Evolutionary conservation across 225 moss, liverwort and hornwort species (phyloP).

Genomic region (Ulota crispa): DNA sequence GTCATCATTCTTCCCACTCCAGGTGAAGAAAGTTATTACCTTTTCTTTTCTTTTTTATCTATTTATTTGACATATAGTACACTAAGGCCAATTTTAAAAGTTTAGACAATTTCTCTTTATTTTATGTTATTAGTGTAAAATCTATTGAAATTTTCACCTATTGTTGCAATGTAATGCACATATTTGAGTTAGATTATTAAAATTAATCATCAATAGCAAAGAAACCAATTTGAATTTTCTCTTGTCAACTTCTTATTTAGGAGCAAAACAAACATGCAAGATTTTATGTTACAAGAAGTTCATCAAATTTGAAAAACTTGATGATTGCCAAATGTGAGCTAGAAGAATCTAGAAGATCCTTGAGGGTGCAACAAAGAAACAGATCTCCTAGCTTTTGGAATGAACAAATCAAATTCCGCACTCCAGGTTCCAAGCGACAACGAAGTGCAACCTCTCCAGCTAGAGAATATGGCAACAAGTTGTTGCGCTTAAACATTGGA

Average conservation of each 20-base stretch:
- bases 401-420: not conserved
- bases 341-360: constrained; percentile 16
- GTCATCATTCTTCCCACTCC: constrained; percentile 7
- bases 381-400: constrained; percentile 19
- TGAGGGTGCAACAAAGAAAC: constrained; percentile 20
- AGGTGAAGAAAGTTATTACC: constrained; percentile 19
- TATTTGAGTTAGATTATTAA: not conserved
- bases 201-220: not conserved
- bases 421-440: constrained; percentile 34
- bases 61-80: not conserved
- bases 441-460: constrained; percentile 29
- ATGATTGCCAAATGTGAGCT: not conserved
- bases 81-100: not conserved
- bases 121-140: not conserved
- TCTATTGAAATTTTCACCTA: not conserved
- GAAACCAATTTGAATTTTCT: not conserved
- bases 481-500: constrained; percentile 36
- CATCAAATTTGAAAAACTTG: constrained; percentile 27
- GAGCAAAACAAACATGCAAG: not conserved
- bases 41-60: not conserved
- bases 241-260: constrained; percentile 19
- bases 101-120: not conserved
- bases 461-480: constrained; percentile 37
- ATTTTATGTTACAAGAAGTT: constrained; percentile 14
- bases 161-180: not conserved